Evolutionary conservation across 345 rosid genomes (phyloP), one percentile per base, ranked within the genome.

Genomic region (Gossypium mustelinum): DNA sequence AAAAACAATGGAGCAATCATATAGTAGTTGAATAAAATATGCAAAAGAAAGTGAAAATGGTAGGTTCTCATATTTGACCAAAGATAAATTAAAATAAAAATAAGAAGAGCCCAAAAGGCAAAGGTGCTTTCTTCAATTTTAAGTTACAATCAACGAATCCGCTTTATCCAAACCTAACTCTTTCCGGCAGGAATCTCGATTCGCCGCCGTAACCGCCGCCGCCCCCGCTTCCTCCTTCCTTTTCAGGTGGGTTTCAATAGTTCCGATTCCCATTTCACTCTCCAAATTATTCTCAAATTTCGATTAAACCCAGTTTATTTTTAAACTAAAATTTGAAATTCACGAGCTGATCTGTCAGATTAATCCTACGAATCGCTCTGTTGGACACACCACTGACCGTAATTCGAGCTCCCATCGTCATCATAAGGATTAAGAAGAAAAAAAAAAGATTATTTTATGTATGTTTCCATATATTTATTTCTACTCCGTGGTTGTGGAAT

Each of bases 401-500:
- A 67, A 54, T 75, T 66, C 25, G 65, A 54, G 43, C 17, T 27
- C 16, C 16, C 45, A 27, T 51, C 47, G 12, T 51, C 59, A 29
- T 51, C 60, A 27, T 41, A 7, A 52, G 11, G 48, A 27, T 22
- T 4, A 41, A n/a, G 43, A 68, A 50, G 18, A 12, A 50, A 17
- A 55, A 39, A 7, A 20, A 3, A 0, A 18, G 6, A 43, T 56
- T 56, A 8, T 18, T 43, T 18, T 50, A 70, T 79, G 80, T 79
- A 81, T 78, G 85, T 83, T 77, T 75, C 60, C 57, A 14, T 63
- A 72, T 79, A 64, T 70, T 68, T 48, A 65, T 77, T 60, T 59
- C 55, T 81, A 79, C 70, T 74, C 54, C 52, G 55, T 55, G 51
- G 71, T 24, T 73, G 74, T 67, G 83, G 60, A 24, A 74, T 71